Evolutionary conservation across 2,329 filamentous ascomycete species (phyloP).

Genomic region (Neurospora sp.): DNA sequence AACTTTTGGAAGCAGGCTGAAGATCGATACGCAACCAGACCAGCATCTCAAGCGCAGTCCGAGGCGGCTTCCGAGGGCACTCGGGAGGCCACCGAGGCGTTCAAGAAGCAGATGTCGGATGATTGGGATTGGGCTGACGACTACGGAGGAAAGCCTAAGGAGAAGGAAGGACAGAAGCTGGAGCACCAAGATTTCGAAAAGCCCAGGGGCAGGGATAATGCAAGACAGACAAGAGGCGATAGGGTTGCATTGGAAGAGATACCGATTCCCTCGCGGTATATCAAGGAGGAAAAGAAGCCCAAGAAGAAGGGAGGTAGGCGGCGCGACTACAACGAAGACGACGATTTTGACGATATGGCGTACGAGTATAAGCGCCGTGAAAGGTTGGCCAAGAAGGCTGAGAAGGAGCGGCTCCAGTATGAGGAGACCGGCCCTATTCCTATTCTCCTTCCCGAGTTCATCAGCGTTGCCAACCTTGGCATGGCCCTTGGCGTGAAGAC

Average conservation of each 20-base stretch:
- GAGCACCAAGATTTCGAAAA: neutral
- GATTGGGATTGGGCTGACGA: constrained; percentile 13
- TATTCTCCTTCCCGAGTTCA: constrained; percentile 80
- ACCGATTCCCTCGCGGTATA: neutral
- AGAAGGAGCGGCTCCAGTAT: constrained; percentile 25
- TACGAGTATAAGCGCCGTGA: constrained; percentile 28
- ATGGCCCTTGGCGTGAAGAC: constrained; percentile 61
- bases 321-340: constrained; percentile 26
- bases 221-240: neutral
- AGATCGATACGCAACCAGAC: neutral
- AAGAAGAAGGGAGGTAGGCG: constrained; percentile 8
- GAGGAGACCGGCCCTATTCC: constrained; percentile 35
- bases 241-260: neutral
- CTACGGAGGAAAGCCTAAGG: neutral
- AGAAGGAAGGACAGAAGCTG: neutral
- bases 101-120: neutral
- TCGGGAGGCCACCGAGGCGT: neutral
- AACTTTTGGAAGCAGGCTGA: constrained; percentile 1
- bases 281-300: constrained; percentile 4
- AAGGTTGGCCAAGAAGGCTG: constrained; percentile 33
- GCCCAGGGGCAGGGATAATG: neutral
- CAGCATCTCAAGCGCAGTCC: neutral
- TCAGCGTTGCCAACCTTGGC: constrained; percentile 77
- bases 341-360: constrained; percentile 31
- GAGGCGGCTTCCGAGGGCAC: neutral